Percentiles rank a stretch among this genome's conserved stretches.
Conservation (phyloP, 108 stramenopile genomes). For the Licmophora abbreviata region DNA sequence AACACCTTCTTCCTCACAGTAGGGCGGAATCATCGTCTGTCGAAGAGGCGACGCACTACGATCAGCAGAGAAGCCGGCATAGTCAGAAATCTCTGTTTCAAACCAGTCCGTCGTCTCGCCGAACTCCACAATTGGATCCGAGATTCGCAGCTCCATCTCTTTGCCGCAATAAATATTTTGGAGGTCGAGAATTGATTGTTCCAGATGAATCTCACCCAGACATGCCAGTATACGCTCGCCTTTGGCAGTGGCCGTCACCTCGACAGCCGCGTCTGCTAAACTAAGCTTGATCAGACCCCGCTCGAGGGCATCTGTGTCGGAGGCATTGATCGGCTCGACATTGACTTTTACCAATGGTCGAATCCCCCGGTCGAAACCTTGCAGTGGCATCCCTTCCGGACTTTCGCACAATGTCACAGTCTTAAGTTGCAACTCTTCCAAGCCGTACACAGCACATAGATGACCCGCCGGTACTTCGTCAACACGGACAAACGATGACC, state of each 20-base stretch:
- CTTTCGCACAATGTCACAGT: constrained; percentile 63
- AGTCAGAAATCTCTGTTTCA: constrained; percentile 40
- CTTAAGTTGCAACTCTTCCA: constrained; percentile 77
- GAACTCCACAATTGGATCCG: constrained; percentile 83
- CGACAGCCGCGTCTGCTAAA: constrained; percentile 77
- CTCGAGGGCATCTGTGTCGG: constrained; percentile 63
- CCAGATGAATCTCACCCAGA: constrained; percentile 82
- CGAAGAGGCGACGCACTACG: constrained; percentile 32
- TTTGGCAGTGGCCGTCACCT: constrained; percentile 77
- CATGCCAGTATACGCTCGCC: constrained; percentile 78
- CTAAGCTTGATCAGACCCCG: constrained; percentile 63
- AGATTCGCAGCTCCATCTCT: constrained; percentile 61
- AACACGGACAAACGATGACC: constrained; percentile 73
- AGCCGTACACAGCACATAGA: constrained; percentile 77
- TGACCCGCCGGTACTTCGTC: constrained; percentile 81
- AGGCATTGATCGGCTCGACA: constrained; percentile 64
- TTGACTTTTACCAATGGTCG: constrained; percentile 86
- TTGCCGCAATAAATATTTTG: constrained; percentile 56
- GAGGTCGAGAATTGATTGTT: constrained; percentile 80
- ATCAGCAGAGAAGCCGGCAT: constrained; percentile 32
- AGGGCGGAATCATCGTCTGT: constrained; percentile 74
- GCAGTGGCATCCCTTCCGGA: constrained; percentile 59
- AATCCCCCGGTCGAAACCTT: constrained; percentile 57
- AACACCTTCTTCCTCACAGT: constrained; percentile 81
- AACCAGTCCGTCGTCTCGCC: constrained; percentile 83